Evolutionary conservation across 73 alveolate genomes (phyloP), one percentile per base, ranked within the genome.

Genomic region (Symbiodinium pilosum): DNA sequence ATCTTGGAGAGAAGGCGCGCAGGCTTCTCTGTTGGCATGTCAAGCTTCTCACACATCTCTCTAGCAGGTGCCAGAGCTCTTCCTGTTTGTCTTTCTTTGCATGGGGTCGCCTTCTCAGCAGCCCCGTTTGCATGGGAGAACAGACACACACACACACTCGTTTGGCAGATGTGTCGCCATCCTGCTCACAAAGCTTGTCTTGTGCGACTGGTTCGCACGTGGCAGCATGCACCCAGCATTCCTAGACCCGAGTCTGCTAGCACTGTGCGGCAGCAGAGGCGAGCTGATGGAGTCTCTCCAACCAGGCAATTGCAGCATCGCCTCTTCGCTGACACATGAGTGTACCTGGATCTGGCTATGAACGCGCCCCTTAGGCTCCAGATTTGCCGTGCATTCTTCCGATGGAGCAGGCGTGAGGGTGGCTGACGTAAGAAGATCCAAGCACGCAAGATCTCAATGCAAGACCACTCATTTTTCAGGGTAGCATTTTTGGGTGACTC

Each of bases 21-120:
- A 38, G 32, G 16, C 21, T 8, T 28, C 38, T 59, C 21, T 59
- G 34, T 20, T 34, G 77, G 77, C 11, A 59, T 59, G 30, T 59
- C 77, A 20, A 16, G 77, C 6, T 18, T 21, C n/a, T 36, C 30
- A 26, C 92, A 14, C 0, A 32, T 43, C 43, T 6, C 14, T 28
- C 39, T n/a, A 1, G 3, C 38, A 89, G 97, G 97, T 91, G n/a
- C 97, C 97, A 7, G 97, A 91, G 89, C 97, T 91, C 41, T 91
- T 91, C 39, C 88, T 91, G 20, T 91, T 91, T 52, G 97, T 91
- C 38, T 91, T 91, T 88, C 97, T 91, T 18, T 91, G 97, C 88
- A 54, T 69, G 40, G 97, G 97, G 94, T 56, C 54, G 81, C 54
- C 44, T n/a, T 43, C 85, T 38, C 44, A 73, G n/a, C 42, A 6